These are phyloP conservation scores for Biscogniauxia marginata DNA, from an alignment of 2,329 filamentous ascomycete genomes.

Conservation along the genomic window DNA sequence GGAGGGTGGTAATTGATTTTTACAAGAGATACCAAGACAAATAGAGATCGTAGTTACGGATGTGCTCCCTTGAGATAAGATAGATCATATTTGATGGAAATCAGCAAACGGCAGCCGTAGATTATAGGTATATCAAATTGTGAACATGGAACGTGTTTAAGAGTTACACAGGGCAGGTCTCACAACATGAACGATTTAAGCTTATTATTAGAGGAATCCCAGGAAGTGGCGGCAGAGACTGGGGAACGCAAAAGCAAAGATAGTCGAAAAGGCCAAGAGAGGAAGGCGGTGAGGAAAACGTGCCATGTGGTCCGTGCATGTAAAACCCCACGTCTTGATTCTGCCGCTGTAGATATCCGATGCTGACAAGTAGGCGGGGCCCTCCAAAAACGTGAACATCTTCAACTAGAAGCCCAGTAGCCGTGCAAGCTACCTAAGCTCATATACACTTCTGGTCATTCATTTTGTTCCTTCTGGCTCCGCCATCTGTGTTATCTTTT, in stretches of 20 bases:
- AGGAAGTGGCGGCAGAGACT: too few relatives aligned
- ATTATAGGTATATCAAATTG: too few relatives aligned
- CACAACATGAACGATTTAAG: too few relatives aligned
- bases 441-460: background rate
- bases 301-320: background rate
- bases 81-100: too few relatives aligned
- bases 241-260: too few relatives aligned
- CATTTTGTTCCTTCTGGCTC: too few relatives aligned
- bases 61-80: too few relatives aligned
- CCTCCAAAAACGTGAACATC: background rate
- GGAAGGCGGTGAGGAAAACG: constrained; percentile 10
- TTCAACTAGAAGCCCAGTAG: background rate
- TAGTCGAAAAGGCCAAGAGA: background rate
- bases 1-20: too few relatives aligned
- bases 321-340: constrained; percentile 17
- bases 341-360: constrained; percentile 11
- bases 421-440: background rate
- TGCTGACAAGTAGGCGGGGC: background rate
- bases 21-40: too few relatives aligned
- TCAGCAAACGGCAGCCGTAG: too few relatives aligned
- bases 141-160: background rate
- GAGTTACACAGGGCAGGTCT: background rate
- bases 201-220: background rate
- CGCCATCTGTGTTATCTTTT: too few relatives aligned
- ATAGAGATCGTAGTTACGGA: too few relatives aligned